These are phyloP conservation scores for Hamamelis virginiana DNA, from an alignment of 164 flowering plant species.

Conservation along the genomic window DNA sequence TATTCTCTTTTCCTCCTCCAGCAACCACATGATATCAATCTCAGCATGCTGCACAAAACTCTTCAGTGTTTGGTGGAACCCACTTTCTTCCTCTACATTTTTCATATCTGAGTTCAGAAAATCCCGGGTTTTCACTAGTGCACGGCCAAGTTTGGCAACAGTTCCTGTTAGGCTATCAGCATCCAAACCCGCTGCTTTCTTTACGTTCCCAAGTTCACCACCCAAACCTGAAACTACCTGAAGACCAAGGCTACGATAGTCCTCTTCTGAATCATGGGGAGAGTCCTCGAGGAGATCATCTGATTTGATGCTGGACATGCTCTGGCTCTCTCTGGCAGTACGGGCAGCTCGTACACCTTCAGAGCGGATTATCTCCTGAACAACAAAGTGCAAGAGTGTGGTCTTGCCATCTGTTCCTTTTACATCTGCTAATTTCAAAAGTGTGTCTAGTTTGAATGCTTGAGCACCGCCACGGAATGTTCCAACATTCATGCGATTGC, in stretches of 20 bases:
- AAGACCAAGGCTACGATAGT: slow-evolving; percentile 71
- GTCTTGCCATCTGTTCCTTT: slow-evolving; percentile 93
- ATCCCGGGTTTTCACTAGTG: slow-evolving; percentile 39
- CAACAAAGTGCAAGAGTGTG: slow-evolving; percentile 89
- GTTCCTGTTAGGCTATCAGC: slow-evolving; percentile 61
- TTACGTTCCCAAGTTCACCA: slow-evolving; percentile 71
- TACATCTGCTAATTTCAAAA: slow-evolving; percentile 86
- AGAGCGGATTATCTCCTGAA: slow-evolving; percentile 83
- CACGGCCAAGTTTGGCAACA: slow-evolving; percentile 48
- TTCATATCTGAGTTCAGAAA: slow-evolving; percentile 60
- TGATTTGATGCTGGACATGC: slow-evolving; percentile 55
- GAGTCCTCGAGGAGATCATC: slow-evolving; percentile 49
- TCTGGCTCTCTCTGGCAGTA: slow-evolving; percentile 42
- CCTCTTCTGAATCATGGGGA: slow-evolving; percentile 45
- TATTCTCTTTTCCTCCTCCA: slow-evolving; percentile 83
- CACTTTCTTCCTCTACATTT: slow-evolving; percentile 39
- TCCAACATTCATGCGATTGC: slow-evolving; percentile 96
- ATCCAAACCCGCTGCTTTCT: slow-evolving; percentile 75
- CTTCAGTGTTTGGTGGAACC: slow-evolving; percentile 47
- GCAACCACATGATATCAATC: slow-evolving; percentile 46
- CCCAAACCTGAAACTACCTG: slow-evolving; percentile 69
- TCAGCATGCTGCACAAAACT: slow-evolving; percentile 71
- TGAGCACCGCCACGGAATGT: slow-evolving; percentile 95
- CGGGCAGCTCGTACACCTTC: slow-evolving; percentile 83
- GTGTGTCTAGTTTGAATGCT: slow-evolving; percentile 96